phyloP scores from a whole-genome alignment of 2,329 filamentous ascomycete genomes.

The Catunica adiposa region DNA sequence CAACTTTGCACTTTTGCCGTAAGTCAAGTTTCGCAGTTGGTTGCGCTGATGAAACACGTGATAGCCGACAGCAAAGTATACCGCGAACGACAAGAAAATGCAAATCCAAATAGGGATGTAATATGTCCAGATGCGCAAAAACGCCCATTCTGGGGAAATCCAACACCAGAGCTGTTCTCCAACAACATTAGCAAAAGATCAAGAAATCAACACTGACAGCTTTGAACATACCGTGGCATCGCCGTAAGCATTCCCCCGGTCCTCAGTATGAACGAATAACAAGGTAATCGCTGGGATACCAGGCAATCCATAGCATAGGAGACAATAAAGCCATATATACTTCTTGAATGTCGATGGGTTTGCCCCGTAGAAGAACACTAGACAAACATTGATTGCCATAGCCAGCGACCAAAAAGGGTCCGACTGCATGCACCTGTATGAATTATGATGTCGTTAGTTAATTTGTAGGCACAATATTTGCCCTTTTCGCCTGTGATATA shows the following conservation, averaged over 20 bases:
- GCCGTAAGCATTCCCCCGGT: conserved; percentile 32
- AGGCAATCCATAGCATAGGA: conserved; percentile 56
- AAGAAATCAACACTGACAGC: background rate
- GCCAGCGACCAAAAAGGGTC: conserved; percentile 64
- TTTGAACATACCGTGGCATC: conserved; percentile 34
- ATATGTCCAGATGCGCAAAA: conserved; percentile 42
- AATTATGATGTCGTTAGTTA: background rate
- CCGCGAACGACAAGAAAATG: conserved; percentile 35
- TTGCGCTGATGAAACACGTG: conserved; percentile 44
- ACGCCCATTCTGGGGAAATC: conserved; percentile 38
- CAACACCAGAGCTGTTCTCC: conserved; percentile 41
- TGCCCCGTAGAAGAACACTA: conserved; percentile 46
- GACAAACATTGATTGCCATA: conserved; percentile 69
- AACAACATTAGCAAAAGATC: background rate
- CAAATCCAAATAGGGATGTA: conserved; percentile 46
- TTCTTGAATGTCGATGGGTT: conserved; percentile 52
- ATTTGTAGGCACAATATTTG: background rate
- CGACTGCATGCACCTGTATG: conserved; percentile 54
- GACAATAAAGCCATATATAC: conserved; percentile 54
- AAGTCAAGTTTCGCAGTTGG: conserved; percentile 32
- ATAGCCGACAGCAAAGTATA: conserved; percentile 41
- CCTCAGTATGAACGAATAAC: conserved; percentile 34
- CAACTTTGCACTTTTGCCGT: conserved; percentile 17
- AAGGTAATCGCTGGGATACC: conserved; percentile 50
- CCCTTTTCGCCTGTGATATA: background rate